These are phyloP conservation scores for Limnanthes douglasii DNA, from an alignment of 345 rosid species.

Conservation along the genomic window DNA sequence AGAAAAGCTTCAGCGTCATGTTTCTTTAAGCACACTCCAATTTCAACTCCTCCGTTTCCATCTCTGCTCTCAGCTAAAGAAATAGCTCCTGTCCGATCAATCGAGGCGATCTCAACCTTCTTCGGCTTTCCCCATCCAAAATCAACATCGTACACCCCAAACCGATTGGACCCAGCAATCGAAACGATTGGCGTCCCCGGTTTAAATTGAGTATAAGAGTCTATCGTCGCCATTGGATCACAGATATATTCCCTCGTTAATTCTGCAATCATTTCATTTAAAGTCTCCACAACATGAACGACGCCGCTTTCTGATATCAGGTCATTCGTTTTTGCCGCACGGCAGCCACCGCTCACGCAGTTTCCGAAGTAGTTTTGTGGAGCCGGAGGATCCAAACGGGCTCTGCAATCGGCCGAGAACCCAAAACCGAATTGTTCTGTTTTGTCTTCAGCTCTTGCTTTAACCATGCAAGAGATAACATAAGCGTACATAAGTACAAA, in stretches of 20 bases:
- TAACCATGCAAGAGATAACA: constrained; percentile 10
- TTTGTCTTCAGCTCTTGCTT: constrained; percentile 12
- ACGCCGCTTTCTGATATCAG: too few species aligned
- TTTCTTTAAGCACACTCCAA: constrained; percentile 13
- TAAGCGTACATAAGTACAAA: constrained; percentile 23
- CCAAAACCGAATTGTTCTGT: neutral
- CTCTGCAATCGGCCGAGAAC: constrained; percentile 18
- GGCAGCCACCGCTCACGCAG: too few species aligned
- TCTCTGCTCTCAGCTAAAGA: constrained; percentile 9
- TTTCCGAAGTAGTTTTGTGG: constrained; percentile 27
- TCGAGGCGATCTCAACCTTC: constrained; percentile 14
- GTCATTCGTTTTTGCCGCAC: too few species aligned
- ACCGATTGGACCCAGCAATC: constrained; percentile 14
- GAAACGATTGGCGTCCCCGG: neutral
- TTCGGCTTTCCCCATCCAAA: constrained; percentile 32
- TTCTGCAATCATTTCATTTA: too few species aligned
- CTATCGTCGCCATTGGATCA: too few species aligned
- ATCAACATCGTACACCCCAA: constrained; percentile 14
- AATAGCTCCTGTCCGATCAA: constrained; percentile 7
- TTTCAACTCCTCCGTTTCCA: constrained; percentile 17
- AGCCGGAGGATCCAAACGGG: constrained; percentile 20
- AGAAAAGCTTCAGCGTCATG: constrained; percentile 9
- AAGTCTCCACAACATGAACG: too few species aligned
- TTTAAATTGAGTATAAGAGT: too few species aligned
- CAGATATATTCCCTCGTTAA: too few species aligned